Percentiles rank a stretch among this genome's conserved stretches.
Conservation (phyloP, 1,139 yeast species). For the Suhomyces kunorum region DNA sequence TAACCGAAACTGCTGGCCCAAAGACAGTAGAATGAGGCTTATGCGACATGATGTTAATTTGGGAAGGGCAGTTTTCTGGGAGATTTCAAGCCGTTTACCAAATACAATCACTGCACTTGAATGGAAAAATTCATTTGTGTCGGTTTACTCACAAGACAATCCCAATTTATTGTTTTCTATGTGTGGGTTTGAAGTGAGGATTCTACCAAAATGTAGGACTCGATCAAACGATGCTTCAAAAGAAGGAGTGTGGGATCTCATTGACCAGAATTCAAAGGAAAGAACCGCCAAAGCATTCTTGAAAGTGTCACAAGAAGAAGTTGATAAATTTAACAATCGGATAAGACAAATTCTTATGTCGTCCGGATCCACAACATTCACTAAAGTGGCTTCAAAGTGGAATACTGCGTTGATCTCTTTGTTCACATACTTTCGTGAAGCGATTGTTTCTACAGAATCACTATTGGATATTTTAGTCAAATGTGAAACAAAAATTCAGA, state of each 20-base stretch:
- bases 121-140: slow-evolving; percentile 83
- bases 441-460: slow-evolving; percentile 79
- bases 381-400: slow-evolving; percentile 95
- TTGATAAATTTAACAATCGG: slow-evolving; percentile 77
- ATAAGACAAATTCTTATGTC: slow-evolving; percentile 92
- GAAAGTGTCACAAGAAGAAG: slow-evolving; percentile 79
- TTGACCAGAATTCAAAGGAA: slow-evolving; percentile 71
- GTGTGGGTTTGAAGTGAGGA: slow-evolving; percentile 94
- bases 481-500: slow-evolving; percentile 92
- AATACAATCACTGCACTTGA: slow-evolving; percentile 66
- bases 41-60: slow-evolving; percentile 90
- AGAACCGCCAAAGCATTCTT: slow-evolving; percentile 87
- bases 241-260: slow-evolving; percentile 92
- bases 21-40: slow-evolving; percentile 86
- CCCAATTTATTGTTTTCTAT: slow-evolving; percentile 84
- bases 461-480: slow-evolving; percentile 81
- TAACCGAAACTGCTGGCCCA: slow-evolving; percentile 92
- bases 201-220: slow-evolving; percentile 71
- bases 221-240: slow-evolving; percentile 47
- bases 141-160: slow-evolving; percentile 88
- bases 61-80: slow-evolving; percentile 94
- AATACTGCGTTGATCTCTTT: slow-evolving; percentile 86
- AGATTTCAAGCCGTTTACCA: slow-evolving; percentile 78
- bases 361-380: slow-evolving; percentile 93
- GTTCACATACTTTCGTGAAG: slow-evolving; percentile 90